Conservation (phyloP, 768 basidiomycete genomes). For the Boletus fagicola region DNA sequence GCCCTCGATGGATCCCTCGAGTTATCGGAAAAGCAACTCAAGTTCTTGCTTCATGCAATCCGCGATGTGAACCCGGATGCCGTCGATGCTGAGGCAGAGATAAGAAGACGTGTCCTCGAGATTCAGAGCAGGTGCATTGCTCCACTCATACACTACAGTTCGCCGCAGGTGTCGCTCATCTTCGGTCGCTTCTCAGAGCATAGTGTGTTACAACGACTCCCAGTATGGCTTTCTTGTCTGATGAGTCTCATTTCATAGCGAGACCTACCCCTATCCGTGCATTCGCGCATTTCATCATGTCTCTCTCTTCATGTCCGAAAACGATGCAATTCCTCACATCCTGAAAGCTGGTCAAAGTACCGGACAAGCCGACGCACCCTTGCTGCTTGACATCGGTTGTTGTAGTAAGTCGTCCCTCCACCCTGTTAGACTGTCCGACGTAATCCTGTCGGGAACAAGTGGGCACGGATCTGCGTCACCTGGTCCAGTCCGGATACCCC, state of each 20-base stretch:
- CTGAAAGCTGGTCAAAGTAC: background rate
- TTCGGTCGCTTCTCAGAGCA: background rate
- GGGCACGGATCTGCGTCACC: slow-evolving; percentile 6
- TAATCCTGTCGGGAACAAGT: background rate
- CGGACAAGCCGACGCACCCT: background rate
- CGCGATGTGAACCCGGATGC: background rate
- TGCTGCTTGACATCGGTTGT: slow-evolving; percentile 9
- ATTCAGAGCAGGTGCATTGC: background rate
- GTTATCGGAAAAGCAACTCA: background rate
- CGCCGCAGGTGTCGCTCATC: background rate
- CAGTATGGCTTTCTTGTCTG: background rate
- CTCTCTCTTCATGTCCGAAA: slow-evolving; percentile 1
- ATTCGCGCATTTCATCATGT: slow-evolving; percentile 2
- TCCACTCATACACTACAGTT: background rate
- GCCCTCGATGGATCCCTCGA: background rate
- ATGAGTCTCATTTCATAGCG: background rate
- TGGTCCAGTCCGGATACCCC: background rate
- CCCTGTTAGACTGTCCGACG: background rate
- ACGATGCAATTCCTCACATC: background rate
- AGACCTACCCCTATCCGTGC: slow-evolving; percentile 3
- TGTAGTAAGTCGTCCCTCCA: background rate
- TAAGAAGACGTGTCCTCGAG: background rate
- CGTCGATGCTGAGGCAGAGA: background rate
- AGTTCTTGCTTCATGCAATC: slow-evolving; percentile 4
- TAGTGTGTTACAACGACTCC: background rate